Evolutionary conservation across 2,329 filamentous ascomycete genomes (phyloP), one percentile per base, ranked within the genome.

Genomic region (Ophiostoma pallidulum): DNA sequence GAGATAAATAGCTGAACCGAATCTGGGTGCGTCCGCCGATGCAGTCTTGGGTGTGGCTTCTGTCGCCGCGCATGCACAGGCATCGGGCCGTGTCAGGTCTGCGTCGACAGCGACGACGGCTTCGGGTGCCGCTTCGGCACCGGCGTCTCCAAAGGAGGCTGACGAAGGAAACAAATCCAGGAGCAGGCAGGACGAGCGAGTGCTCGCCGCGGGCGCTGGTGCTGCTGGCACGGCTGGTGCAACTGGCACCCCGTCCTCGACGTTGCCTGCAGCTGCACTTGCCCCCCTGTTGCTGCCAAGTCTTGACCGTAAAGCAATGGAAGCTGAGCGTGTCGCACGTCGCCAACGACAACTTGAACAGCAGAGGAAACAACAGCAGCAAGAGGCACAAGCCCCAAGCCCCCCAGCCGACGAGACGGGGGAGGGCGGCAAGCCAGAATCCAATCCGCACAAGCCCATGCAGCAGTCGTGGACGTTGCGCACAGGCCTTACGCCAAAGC

Each of bases 221-320:
- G 24, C 24, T 28, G 10, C 24, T n/a, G n/a, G n/a, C n/a, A n/a
- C n/a, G n/a, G n/a, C 36, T 38, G 7, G 18, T 24, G 29, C 19
- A 12, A 13, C 19, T 32, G 28, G 26, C 32, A 19, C 7, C 6
- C 18, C 22, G n/a, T 29, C 24, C 14, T 16, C 14, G 8, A 16
- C 16, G 8, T n/a, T 19, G 9, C 4, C 45, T 16, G 14, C 26
- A 12, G 3, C 29, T 18, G 36, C 29, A 12, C 10, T 41, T 22
- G 29, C 28, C 13, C 20, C 41, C 37, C 45, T 22, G 28, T 69
- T 71, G 0, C 56, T 78, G 0, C 58, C 74, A 4, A 74, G 75
- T 4, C 64, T 94, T 1, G 77, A 95, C 66, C 77, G 90, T 31
- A 87, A 82, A 63, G 76, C 79, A 45, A 92, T 95, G 87, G 91